A percentile compares a stretch with the other conserved stretches of the same genome.
These are phyloP conservation scores for Carallia pectinifolia DNA, from an alignment of 345 rosid genomes.

Conservation along the genomic window DNA sequence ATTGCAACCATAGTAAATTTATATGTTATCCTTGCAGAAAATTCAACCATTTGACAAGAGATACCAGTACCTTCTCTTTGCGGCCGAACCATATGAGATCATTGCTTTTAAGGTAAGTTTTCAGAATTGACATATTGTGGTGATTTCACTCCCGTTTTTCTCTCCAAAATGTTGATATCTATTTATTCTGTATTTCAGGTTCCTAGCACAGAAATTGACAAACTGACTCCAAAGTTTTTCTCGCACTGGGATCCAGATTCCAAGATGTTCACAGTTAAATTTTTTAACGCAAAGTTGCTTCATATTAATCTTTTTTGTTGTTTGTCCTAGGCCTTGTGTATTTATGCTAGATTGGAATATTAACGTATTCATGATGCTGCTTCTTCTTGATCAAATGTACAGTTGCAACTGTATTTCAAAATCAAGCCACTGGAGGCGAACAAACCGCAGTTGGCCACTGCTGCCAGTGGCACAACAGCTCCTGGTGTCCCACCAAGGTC, in stretches of 20 bases:
- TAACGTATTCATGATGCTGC: no score
- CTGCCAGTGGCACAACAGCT: slow-evolving; percentile 56
- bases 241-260: slow-evolving; percentile 99
- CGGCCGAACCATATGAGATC: slow-evolving; percentile 96
- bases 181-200: slow-evolving; percentile 47
- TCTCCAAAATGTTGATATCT: background rate
- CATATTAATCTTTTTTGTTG: background rate
- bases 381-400: slow-evolving; percentile 5
- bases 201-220: slow-evolving; percentile 97
- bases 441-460: slow-evolving; percentile 65
- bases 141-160: background rate
- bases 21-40: slow-evolving; percentile 48
- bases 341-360: background rate
- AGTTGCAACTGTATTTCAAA: slow-evolving; percentile 92
- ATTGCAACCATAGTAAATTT: background rate
- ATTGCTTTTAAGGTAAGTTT: slow-evolving; percentile 82
- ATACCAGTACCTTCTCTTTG: slow-evolving; percentile 87
- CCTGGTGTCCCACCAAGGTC: slow-evolving; percentile 62
- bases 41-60: slow-evolving; percentile 82
- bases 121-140: background rate
- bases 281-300: background rate
- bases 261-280: slow-evolving; percentile 92
- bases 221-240: slow-evolving; percentile 94
- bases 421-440: slow-evolving; percentile 65
- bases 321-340: no score